These are phyloP conservation scores for Sonneratia alba DNA, from an alignment of 345 rosid genomes.

Conservation along the genomic window DNA sequence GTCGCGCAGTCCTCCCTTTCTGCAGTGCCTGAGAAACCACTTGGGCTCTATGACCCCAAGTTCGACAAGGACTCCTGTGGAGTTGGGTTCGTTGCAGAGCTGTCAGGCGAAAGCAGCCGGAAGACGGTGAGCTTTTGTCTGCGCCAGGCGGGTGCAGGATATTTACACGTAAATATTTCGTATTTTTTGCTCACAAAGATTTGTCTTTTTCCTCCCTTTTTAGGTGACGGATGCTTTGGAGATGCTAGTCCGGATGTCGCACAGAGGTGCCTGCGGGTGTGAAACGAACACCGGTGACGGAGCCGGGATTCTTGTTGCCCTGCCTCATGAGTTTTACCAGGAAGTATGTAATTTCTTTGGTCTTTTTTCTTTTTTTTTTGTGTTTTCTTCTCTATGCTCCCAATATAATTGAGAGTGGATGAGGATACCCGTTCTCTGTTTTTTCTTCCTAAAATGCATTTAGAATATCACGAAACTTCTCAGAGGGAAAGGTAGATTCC, in stretches of 20 bases:
- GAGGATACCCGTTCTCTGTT: not conserved
- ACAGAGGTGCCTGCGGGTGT: slow-evolving; percentile 99
- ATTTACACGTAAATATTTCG: slow-evolving; percentile 1
- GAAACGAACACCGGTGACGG: slow-evolving; percentile 98
- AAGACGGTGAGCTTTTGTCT: slow-evolving; percentile 44
- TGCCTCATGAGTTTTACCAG: slow-evolving; percentile 71
- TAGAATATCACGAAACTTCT: too few species aligned
- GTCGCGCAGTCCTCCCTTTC: slow-evolving; percentile 67
- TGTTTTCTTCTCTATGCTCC: not conserved
- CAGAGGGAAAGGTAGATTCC: too few species aligned
- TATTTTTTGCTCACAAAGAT: not conserved
- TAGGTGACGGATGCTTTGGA: slow-evolving; percentile 90
- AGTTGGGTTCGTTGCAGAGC: slow-evolving; percentile 93
- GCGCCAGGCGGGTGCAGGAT: not conserved
- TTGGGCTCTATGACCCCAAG: slow-evolving; percentile 88
- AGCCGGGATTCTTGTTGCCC: slow-evolving; percentile 93
- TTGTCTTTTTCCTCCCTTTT: slow-evolving; percentile 2
- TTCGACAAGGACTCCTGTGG: slow-evolving; percentile 97
- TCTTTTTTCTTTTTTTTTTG: too few species aligned
- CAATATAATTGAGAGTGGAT: not conserved
- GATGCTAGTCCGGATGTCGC: slow-evolving; percentile 90
- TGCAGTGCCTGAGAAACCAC: slow-evolving; percentile 85
- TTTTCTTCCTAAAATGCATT: not conserved
- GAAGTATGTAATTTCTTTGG: slow-evolving; percentile 29
- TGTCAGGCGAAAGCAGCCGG: slow-evolving; percentile 80